Evolutionary conservation across 2,329 filamentous ascomycete species (phyloP).

Genomic region (Incumbomyces lentus): DNA sequence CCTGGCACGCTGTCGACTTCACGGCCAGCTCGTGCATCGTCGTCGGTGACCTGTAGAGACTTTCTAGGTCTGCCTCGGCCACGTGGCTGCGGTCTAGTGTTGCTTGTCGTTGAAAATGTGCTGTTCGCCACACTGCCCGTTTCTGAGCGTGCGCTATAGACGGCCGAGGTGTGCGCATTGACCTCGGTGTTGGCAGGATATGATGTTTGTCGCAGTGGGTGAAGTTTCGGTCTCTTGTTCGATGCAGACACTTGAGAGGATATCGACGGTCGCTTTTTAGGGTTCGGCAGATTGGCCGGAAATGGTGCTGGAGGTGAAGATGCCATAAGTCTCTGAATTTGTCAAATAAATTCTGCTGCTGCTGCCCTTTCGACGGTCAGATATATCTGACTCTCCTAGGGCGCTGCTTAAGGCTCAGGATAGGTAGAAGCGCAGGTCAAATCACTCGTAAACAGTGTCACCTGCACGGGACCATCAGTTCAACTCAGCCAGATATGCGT

Average conservation of each 20-base stretch:
- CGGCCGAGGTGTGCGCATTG: constrained; percentile 10
- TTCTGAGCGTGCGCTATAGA: constrained; percentile 18
- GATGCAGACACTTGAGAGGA: constrained; percentile 28
- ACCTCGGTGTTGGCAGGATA: constrained; percentile 26
- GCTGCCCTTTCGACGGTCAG: too few relatives aligned
- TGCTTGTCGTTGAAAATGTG: constrained; percentile 13
- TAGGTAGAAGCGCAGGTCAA: too few relatives aligned
- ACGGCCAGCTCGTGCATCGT: constrained; percentile 10
- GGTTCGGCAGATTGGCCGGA: constrained; percentile 19
- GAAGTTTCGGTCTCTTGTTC: constrained; percentile 24
- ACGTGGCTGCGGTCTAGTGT: constrained; percentile 12
- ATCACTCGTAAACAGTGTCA: too few relatives aligned
- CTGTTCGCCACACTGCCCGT: constrained; percentile 19
- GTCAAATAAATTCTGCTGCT: too few relatives aligned
- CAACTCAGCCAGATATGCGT: too few relatives aligned
- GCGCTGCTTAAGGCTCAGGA: too few relatives aligned
- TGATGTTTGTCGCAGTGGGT: constrained; percentile 39
- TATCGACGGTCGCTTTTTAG: constrained; percentile 33
- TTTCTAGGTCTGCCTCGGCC: constrained; percentile 20
- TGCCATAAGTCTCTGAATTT: constrained; percentile 10
- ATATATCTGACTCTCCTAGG: too few relatives aligned
- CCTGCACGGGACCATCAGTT: too few relatives aligned
- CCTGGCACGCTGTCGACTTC: constrained; percentile 4
- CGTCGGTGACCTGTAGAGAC: constrained; percentile 16
- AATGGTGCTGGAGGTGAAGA: constrained; percentile 19